A percentile compares a stretch with the other conserved stretches of the same genome.
Evolutionary conservation across 176 grass and related monocot genomes (phyloP).

Genomic region (Chloris gayana): DNA sequence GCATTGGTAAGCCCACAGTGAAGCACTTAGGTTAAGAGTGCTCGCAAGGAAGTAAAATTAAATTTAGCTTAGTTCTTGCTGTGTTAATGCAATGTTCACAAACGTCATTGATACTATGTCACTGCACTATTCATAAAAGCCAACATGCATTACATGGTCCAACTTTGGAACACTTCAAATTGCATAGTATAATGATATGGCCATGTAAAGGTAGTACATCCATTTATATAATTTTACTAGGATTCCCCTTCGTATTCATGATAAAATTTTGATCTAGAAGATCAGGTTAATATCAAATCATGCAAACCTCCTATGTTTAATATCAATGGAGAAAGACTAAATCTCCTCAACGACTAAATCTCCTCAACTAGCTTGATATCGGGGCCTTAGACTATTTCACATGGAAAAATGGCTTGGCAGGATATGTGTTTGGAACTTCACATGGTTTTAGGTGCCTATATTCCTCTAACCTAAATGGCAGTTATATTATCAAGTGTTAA

Average conservation of each 20-base stretch:
- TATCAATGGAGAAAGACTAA: neutral
- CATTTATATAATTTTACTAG: too few relatives aligned
- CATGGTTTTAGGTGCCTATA: neutral
- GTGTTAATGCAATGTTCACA: neutral
- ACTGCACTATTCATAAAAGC: neutral
- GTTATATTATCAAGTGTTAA: neutral
- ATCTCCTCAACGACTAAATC: neutral
- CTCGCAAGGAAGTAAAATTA: neutral
- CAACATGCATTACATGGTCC: neutral
- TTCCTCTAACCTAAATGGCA: conserved; percentile 3
- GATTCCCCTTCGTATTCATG: neutral
- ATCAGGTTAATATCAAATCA: neutral
- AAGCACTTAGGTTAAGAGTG: neutral
- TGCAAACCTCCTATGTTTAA: neutral
- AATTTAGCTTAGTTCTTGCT: neutral
- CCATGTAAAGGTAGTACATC: too few relatives aligned
- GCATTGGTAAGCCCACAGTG: neutral
- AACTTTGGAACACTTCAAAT: neutral
- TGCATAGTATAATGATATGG: neutral
- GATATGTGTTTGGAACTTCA: neutral
- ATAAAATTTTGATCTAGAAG: neutral
- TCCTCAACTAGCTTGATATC: neutral
- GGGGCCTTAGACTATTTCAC: neutral
- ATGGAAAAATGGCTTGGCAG: neutral
- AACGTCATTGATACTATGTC: neutral